These are phyloP conservation scores for Sugiyamaella sp. DNA, from an alignment of 1,139 yeast genomes.

Conservation along the genomic window DNA sequence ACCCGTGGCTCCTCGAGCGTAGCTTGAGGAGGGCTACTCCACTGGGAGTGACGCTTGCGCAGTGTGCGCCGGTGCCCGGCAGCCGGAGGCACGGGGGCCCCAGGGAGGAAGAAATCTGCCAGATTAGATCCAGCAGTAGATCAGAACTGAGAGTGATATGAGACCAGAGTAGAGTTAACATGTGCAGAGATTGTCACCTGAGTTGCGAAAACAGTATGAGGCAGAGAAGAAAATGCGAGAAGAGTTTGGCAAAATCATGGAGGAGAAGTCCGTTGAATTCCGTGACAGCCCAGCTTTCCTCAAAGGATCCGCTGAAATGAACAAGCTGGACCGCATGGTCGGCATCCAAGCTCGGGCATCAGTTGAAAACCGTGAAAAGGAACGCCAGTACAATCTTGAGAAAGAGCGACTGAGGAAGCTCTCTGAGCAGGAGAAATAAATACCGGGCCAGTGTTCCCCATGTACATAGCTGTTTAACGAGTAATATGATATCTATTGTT, in stretches of 20 bases:
- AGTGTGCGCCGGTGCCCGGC: neutral
- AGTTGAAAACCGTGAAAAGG: conserved; percentile 30
- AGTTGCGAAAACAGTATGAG: conserved; percentile 75
- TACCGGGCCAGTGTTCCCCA: neutral
- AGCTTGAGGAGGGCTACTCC: no score
- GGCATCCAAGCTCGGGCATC: conserved; percentile 33
- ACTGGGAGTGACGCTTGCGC: no score
- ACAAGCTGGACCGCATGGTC: conserved; percentile 34
- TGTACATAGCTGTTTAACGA: conserved; percentile 10
- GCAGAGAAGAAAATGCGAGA: conserved; percentile 58
- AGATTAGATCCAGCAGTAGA: no score
- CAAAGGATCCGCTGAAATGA: conserved; percentile 36
- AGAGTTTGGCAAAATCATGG: conserved; percentile 63
- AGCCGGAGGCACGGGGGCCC: conserved; percentile 7
- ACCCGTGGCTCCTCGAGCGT: neutral
- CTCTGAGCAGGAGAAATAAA: conserved; percentile 38
- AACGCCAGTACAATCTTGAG: conserved; percentile 30
- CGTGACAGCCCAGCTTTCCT: conserved; percentile 39
- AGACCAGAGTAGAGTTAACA: neutral
- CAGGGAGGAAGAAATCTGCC: no score
- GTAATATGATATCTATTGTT: no score
- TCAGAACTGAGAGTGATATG: no score
- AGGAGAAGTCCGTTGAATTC: conserved; percentile 29
- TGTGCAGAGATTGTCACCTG: conserved; percentile 62
- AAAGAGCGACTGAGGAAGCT: conserved; percentile 35